Base-by-base conservation (phyloP, 2,329 filamentous ascomycete species). In the Penicillium sp. region DNA sequence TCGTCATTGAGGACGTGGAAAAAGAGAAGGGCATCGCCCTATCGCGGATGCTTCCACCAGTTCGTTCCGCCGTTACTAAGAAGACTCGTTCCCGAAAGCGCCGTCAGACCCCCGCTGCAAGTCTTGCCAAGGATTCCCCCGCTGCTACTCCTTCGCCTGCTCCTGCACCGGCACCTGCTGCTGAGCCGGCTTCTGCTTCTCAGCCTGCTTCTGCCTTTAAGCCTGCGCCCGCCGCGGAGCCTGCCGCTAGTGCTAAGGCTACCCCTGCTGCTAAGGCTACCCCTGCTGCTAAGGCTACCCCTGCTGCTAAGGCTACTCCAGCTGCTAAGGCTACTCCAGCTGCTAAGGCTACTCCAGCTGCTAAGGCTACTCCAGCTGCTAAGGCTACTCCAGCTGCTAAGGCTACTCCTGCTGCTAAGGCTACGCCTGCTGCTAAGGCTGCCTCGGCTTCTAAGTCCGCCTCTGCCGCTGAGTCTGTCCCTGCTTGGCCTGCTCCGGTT, bases 11-110 rank as follows among this genome's bases (percentile, higher is more conserved):
- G 19, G 46, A 58, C 13, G 47, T 58, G 7, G 27, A 38, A 3
- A 50, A 52, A 37, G 55, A 57, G 25, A 28, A 43, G 33, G 52
- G 50, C 16, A 46, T 38, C 9, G 40, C 34, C 11, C 29, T 52
- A 18, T 39, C 38, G 7, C 48, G 42, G n/a, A 29, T 41, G 14
- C 41, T 34, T 34, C 29, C 29, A 6, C 16, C 39, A 31, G 34
- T 25, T 9, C 33, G 13, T 13, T 14, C 40, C 1, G 14, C 22
- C 12, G 46, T 49, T 40, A 18, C 28, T 13, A 48, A 50, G 42
- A 59, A 53, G 36, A n/a, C 46, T 5, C 49, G 45, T 6, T 38
- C 39, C 16, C 41, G 45, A 11, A 59, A 55, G 36, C 53, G 48
- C 19, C 53, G 55, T 19, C 46, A 42, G 13, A 41, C 42, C 3